Evolutionary conservation across 495 filamentous ascomycete species (phyloP).

Genomic region (Penicillium daleae): DNA sequence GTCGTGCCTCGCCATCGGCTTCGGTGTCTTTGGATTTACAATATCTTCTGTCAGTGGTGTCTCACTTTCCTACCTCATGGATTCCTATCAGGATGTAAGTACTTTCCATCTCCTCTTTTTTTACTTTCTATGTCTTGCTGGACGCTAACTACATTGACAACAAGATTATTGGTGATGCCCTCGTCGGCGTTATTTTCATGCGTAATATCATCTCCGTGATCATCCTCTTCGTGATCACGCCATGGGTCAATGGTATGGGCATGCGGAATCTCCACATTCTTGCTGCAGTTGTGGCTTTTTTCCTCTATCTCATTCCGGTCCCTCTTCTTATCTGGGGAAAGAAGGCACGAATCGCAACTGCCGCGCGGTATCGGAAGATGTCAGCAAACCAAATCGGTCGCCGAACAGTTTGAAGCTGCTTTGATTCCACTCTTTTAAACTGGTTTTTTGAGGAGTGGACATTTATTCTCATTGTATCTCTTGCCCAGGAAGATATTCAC

Average conservation of each 20-base stretch:
- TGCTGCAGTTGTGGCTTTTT: constrained; percentile 23
- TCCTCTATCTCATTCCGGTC: constrained; percentile 25
- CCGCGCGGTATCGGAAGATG: constrained; percentile 27
- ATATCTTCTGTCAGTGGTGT: constrained; percentile 28
- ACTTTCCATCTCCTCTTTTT: not conserved
- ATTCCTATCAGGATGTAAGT: constrained; percentile 42
- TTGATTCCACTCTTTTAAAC: not conserved
- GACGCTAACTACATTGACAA: not conserved
- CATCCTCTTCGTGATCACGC: constrained; percentile 39
- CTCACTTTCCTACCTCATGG: constrained; percentile 39
- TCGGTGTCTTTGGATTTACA: constrained; percentile 34
- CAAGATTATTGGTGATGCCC: constrained; percentile 40
- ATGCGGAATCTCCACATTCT: constrained; percentile 36
- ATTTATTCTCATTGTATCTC: not conserved
- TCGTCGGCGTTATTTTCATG: constrained; percentile 39
- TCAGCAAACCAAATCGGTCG: constrained; percentile 27
- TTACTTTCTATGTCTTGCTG: not conserved
- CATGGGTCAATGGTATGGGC: constrained; percentile 42
- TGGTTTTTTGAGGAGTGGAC: too few relatives aligned
- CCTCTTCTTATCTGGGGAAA: constrained; percentile 32
- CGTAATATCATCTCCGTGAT: constrained; percentile 37
- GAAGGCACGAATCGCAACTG: constrained; percentile 25
- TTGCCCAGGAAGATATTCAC: not conserved
- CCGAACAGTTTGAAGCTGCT: constrained; percentile 19
- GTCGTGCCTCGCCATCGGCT: constrained; percentile 35